These are phyloP conservation scores for Podospora conica DNA, from an alignment of 495 filamentous ascomycete species.

Conservation along the genomic window DNA sequence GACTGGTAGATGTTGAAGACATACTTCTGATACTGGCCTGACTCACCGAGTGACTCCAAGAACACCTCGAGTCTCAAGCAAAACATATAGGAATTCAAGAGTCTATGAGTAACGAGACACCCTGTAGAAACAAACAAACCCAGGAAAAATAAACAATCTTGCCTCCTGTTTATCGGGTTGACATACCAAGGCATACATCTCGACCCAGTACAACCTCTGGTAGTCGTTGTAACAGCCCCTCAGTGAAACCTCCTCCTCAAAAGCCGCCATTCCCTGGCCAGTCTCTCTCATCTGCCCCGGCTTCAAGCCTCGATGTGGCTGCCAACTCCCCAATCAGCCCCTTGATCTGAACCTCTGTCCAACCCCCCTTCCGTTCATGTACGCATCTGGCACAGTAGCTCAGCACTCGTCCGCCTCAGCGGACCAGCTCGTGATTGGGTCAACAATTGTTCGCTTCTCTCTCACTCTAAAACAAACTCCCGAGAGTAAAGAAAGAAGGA, in stretches of 20 bases:
- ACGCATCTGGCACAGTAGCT: neutral
- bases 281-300: neutral
- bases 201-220: neutral
- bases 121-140: neutral
- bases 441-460: slow-evolving; percentile 4
- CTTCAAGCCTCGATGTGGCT: neutral
- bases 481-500: slow-evolving; percentile 2
- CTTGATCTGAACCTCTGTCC: neutral
- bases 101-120: neutral
- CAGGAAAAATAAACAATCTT: neutral
- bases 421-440: neutral
- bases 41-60: neutral
- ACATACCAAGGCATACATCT: neutral
- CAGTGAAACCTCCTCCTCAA: neutral
- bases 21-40: too few species aligned
- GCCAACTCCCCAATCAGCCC: neutral
- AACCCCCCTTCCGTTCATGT: too few species aligned
- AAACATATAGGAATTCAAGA: neutral
- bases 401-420: neutral
- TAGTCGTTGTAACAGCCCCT: neutral
- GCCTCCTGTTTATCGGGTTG: neutral
- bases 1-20: too few species aligned
- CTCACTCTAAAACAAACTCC: slow-evolving; percentile 10
- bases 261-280: neutral
- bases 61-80: neutral